These are phyloP conservation scores for Fonsecaea multimorphosa DNA, from an alignment of 2,329 filamentous ascomycete species.

Conservation along the genomic window DNA sequence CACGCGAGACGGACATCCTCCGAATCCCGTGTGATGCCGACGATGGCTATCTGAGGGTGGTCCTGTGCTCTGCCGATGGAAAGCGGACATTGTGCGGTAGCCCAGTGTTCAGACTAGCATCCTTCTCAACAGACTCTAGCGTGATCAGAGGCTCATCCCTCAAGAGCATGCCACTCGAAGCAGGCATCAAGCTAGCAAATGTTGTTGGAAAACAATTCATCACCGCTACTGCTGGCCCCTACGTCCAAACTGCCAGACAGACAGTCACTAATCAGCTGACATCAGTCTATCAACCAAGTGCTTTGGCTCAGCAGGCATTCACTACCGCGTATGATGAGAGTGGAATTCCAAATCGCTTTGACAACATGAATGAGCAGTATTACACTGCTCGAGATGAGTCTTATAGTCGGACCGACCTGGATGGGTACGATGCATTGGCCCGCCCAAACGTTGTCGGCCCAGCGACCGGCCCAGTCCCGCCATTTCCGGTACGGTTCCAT, in stretches of 20 bases:
- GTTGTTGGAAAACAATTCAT: slow-evolving; percentile 48
- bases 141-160: slow-evolving; percentile 70
- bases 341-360: slow-evolving; percentile 44
- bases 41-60: slow-evolving; percentile 73
- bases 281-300: slow-evolving; percentile 42
- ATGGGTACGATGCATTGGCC: slow-evolving; percentile 39
- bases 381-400: slow-evolving; percentile 41
- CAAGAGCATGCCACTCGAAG: slow-evolving; percentile 68
- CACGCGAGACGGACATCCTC: slow-evolving; percentile 69
- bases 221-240: slow-evolving; percentile 53
- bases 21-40: slow-evolving; percentile 67
- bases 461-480: slow-evolving; percentile 59
- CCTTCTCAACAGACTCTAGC: slow-evolving; percentile 66
- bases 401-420: slow-evolving; percentile 30
- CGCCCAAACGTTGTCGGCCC: slow-evolving; percentile 52
- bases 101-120: slow-evolving; percentile 72
- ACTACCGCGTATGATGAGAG: slow-evolving; percentile 45
- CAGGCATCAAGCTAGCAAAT: slow-evolving; percentile 65
- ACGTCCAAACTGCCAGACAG: slow-evolving; percentile 43
- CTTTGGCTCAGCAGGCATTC: slow-evolving; percentile 43
- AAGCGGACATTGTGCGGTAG: slow-evolving; percentile 68
- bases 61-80: slow-evolving; percentile 61
- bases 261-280: slow-evolving; percentile 29
- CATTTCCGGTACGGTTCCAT: slow-evolving; percentile 61
- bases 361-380: slow-evolving; percentile 48